Conservation (phyloP, 2,329 filamentous ascomycete species). For the Ciborinia camelliae region DNA sequence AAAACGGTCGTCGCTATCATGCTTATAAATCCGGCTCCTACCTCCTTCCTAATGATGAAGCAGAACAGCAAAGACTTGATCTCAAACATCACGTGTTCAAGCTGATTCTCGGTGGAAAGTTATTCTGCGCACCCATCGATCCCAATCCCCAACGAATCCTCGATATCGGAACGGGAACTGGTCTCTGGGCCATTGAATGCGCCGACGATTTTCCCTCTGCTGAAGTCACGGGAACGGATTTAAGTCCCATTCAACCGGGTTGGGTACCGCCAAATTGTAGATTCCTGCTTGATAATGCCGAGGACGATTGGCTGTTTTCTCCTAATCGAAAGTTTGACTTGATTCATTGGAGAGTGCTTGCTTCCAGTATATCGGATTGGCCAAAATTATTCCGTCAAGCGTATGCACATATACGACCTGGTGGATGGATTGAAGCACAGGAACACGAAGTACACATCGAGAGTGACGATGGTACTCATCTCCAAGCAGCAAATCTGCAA, state of each 20-base stretch:
- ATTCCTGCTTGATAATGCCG: constrained; percentile 64
- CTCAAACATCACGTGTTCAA: constrained; percentile 43
- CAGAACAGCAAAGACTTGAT: constrained; percentile 56
- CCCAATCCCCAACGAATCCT: constrained; percentile 48
- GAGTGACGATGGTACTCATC: constrained; percentile 43
- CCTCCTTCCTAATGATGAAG: constrained; percentile 58
- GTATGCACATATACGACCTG: constrained; percentile 49
- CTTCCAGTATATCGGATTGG: constrained; percentile 56
- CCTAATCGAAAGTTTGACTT: constrained; percentile 54
- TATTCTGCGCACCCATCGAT: constrained; percentile 53
- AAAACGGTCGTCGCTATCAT: constrained; percentile 59
- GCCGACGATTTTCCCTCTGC: constrained; percentile 46
- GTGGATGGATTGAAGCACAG: constrained; percentile 54
- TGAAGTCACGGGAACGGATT: constrained; percentile 53
- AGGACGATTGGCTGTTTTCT: constrained; percentile 51
- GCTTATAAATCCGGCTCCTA: constrained; percentile 53
- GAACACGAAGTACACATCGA: constrained; percentile 51
- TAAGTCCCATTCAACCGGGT: constrained; percentile 56
- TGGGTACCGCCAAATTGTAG: constrained; percentile 56
- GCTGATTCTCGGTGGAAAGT: constrained; percentile 26
- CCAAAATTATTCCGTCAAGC: constrained; percentile 46
- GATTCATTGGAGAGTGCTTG: constrained; percentile 56
- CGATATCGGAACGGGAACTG: constrained; percentile 58
- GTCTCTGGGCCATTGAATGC: constrained; percentile 59
- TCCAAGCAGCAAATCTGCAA: constrained; percentile 43